These are phyloP conservation scores for Protostelium mycophagum DNA, from an alignment of 78 protist species.

Conservation along the genomic window DNA sequence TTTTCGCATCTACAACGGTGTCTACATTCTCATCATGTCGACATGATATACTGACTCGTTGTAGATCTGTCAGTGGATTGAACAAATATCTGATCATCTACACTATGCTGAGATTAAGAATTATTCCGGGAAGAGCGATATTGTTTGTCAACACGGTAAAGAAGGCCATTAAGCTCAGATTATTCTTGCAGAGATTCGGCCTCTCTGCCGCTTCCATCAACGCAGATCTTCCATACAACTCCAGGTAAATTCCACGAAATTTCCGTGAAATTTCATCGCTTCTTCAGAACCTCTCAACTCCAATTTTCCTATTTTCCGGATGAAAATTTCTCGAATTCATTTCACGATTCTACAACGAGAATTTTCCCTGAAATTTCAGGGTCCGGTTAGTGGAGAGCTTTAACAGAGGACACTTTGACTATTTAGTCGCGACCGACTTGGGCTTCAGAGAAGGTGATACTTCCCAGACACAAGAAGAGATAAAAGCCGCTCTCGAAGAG, in stretches of 20 bases:
- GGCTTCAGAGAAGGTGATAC: slow-evolving; percentile 5
- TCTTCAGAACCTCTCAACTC: too few species aligned
- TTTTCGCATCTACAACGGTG: too few species aligned
- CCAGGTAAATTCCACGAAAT: neutral
- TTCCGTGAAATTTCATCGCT: neutral
- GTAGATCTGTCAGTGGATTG: neutral
- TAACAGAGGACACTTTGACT: slow-evolving; percentile 74
- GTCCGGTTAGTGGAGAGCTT: slow-evolving; percentile 71
- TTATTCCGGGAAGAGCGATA: slow-evolving; percentile 71
- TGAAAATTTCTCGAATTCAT: too few species aligned
- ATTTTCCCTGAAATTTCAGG: too few species aligned
- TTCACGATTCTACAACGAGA: neutral
- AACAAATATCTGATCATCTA: slow-evolving; percentile 68
- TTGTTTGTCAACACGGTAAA: slow-evolving; percentile 75
- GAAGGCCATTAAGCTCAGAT: slow-evolving; percentile 62
- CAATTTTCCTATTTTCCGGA: too few species aligned
- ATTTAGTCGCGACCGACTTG: slow-evolving; percentile 82
- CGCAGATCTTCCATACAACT: slow-evolving; percentile 72
- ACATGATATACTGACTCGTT: neutral
- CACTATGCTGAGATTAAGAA: slow-evolving; percentile 53
- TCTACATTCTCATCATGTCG: too few species aligned
- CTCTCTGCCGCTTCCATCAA: slow-evolving; percentile 65
- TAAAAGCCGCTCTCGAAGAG: slow-evolving; percentile 11
- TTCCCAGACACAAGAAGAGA: neutral
- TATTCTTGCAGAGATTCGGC: slow-evolving; percentile 78